Base-by-base conservation (phyloP, 805 yeast genomes). In the Candida succiphila region DNA sequence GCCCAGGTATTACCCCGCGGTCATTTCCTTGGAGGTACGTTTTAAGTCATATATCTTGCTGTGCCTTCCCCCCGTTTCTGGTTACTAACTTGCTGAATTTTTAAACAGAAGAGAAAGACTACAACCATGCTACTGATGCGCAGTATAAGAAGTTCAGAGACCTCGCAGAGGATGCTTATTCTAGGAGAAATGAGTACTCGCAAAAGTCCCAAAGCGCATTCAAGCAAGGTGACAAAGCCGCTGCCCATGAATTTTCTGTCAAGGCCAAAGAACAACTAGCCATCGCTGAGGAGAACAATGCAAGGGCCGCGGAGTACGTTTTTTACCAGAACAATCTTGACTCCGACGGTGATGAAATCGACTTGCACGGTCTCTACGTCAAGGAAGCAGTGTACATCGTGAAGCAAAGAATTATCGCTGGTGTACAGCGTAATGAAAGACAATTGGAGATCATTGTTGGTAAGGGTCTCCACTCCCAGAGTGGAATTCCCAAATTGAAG, bases 281-380 rank as follows among this genome's bases (percentile, higher is more conserved):
- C 0, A 58, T 77, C 42, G 92, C 86, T 23, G 94, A 86, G 29
- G 52, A 63, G 25, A 73, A 67, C 51, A 88, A 88, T 56, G 60
- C 65, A 15, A 74, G 77, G 54, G 98, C 97, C 4, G 96, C 96
- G 1, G 85, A 78, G 53, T 87, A 78, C 49, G 95, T 84, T 2
- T 89, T 89, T 54, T 63, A 78, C 28, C 88, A 82, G 43, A 89
- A 89, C 55, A 89, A 89, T 51, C 72, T 84, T 26, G 96, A 88
- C 49, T 78, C 89, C n/a, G 77, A 71, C 22, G 66, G 67, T 17
- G 80, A 85, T 54, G 97, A 89, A 56, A 86, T 89, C 41, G 97
- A 89, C 59, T 65, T 89, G 34, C 98, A 89, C 55, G 98, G 98
- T 0, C 61, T 89, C 21, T 88, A 67, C 46, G 94, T 89, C 15